Percentiles rank a stretch among this genome's conserved stretches.
phyloP scores from a whole-genome alignment of 83 land plant species.

The Larix sibirica region DNA sequence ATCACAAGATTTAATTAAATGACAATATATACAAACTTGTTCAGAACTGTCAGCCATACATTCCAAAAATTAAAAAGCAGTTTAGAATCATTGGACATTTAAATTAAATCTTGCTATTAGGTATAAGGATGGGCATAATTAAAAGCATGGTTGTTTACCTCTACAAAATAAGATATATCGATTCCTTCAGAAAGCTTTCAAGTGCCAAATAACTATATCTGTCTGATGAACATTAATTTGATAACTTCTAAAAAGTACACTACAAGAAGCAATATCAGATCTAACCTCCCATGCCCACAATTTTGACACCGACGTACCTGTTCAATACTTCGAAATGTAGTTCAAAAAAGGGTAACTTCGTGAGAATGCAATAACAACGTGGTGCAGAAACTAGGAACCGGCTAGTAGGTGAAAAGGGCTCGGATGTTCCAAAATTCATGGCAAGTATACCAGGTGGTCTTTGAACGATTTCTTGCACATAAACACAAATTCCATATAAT shows the following conservation, averaged over 20 bases:
- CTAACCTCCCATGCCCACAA: background rate
- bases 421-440: slow-evolving; percentile 34
- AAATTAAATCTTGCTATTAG: background rate
- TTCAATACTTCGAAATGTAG: slow-evolving; percentile 96
- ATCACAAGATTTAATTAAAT: background rate
- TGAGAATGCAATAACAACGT: slow-evolving; percentile 95
- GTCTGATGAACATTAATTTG: too few relatives aligned
- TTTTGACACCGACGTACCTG: slow-evolving; percentile 50
- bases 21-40: background rate
- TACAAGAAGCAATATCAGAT: background rate
- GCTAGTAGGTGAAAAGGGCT: slow-evolving; percentile 40
- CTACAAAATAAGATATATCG: too few relatives aligned
- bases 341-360: slow-evolving; percentile 94
- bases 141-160: too few relatives aligned
- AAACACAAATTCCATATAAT: slow-evolving; percentile 94
- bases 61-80: background rate
- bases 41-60: background rate
- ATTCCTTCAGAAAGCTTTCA: too few relatives aligned
- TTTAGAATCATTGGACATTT: background rate
- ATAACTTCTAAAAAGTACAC: too few relatives aligned
- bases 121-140: too few relatives aligned
- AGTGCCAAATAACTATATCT: too few relatives aligned
- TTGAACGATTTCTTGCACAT: slow-evolving; percentile 92
- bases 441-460: slow-evolving; percentile 78
- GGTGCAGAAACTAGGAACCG: slow-evolving; percentile 91